Evolutionary conservation across 176 grass and related monocot species (phyloP).

Genomic region (Aegilops tauschii): DNA sequence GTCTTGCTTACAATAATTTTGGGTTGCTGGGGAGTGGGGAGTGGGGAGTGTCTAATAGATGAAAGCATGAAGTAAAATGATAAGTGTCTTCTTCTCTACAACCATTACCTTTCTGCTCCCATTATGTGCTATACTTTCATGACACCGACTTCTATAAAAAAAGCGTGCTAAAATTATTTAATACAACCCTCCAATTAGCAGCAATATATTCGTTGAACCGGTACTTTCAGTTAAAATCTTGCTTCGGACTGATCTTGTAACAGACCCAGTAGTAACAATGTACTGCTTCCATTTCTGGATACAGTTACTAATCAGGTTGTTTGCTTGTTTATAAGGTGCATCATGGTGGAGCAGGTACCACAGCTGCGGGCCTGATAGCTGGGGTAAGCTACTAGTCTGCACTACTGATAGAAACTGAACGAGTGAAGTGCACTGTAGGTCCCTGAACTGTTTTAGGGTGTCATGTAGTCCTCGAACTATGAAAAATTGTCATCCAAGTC

Average conservation of each 20-base stretch:
- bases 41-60: not conserved
- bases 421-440: too few relatives aligned
- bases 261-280: not conserved
- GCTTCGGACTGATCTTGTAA: not conserved
- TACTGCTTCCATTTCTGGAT: slow-evolving; percentile 7
- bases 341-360: slow-evolving; percentile 98
- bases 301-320: slow-evolving; percentile 18
- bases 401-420: not conserved
- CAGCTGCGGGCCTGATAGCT: slow-evolving; percentile 84
- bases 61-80: not conserved
- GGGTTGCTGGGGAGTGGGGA: not conserved
- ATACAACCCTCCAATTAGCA: not conserved
- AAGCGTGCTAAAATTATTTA: not conserved
- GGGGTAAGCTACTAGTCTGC: slow-evolving; percentile 59
- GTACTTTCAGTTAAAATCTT: not conserved
- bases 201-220: not conserved
- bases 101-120: not conserved
- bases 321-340: slow-evolving; percentile 63
- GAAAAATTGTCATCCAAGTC: too few relatives aligned
- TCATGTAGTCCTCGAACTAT: too few relatives aligned
- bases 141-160: not conserved
- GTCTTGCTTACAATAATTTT: slow-evolving; percentile 1
- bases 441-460: too few relatives aligned
- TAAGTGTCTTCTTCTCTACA: not conserved
- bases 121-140: not conserved